Evolutionary conservation across 2,329 filamentous ascomycete genomes (phyloP).

Genomic region (Curvularia eragrostidis): DNA sequence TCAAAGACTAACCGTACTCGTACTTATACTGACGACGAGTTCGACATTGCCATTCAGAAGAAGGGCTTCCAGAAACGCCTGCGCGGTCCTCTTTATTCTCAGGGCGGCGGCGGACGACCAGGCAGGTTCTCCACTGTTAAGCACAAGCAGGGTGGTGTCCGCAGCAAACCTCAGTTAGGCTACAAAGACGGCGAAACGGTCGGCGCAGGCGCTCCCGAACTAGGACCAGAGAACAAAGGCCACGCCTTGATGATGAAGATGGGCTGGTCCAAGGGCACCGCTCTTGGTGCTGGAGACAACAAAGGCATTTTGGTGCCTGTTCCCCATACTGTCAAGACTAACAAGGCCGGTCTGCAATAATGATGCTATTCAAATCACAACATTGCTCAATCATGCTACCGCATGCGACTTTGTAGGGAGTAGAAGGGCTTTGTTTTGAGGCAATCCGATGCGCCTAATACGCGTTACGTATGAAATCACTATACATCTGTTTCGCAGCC

Average conservation of each 20-base stretch:
- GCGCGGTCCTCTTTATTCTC: slow-evolving; percentile 21
- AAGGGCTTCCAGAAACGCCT: slow-evolving; percentile 58
- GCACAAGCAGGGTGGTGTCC: slow-evolving; percentile 21
- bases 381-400: neutral
- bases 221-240: slow-evolving; percentile 82
- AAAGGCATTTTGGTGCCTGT: slow-evolving; percentile 89
- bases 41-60: slow-evolving; percentile 54
- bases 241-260: slow-evolving; percentile 92
- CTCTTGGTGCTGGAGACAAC: slow-evolving; percentile 80
- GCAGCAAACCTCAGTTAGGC: slow-evolving; percentile 35
- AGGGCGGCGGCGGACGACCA: slow-evolving; percentile 18
- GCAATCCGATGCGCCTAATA: no score
- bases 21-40: slow-evolving; percentile 63
- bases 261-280: slow-evolving; percentile 91
- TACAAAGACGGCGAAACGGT: slow-evolving; percentile 89
- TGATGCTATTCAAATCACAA: neutral
- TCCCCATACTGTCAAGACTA: slow-evolving; percentile 83
- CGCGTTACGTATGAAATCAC: no score
- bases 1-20: slow-evolving; percentile 74
- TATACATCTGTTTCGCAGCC: no score
- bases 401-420: neutral
- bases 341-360: slow-evolving; percentile 73
- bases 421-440: neutral
- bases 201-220: slow-evolving; percentile 81
- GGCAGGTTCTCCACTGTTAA: slow-evolving; percentile 18